Conservation (phyloP, 176 grass and related monocot species). For the Luzula sylvatica region DNA sequence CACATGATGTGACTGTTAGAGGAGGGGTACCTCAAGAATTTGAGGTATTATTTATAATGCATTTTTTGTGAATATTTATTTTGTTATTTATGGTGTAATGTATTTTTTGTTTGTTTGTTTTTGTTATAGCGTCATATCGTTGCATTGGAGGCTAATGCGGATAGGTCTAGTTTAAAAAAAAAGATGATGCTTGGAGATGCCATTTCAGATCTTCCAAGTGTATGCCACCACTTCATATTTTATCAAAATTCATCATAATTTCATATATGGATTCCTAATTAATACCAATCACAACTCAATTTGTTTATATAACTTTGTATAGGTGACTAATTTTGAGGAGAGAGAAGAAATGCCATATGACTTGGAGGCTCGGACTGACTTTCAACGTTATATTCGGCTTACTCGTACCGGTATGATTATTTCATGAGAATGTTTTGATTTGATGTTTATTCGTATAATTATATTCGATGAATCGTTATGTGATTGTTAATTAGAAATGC, state of each 20-base stretch:
- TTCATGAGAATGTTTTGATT: neutral
- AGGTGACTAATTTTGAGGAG: constrained; percentile 59
- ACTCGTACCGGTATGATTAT: constrained; percentile 26
- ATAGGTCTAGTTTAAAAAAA: constrained; percentile 30
- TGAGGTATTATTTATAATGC: constrained; percentile 28
- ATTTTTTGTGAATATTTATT: neutral
- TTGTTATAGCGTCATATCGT: constrained; percentile 60
- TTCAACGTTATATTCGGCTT: constrained; percentile 62
- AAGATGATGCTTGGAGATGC: constrained; percentile 60
- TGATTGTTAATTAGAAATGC: constrained; percentile 28
- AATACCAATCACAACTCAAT: neutral
- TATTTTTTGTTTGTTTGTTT: neutral
- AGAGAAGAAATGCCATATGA: constrained; percentile 43
- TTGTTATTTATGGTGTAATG: neutral
- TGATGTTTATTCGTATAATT: neutral
- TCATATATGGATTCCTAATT: neutral
- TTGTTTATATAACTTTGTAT: neutral
- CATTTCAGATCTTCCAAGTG: constrained; percentile 70
- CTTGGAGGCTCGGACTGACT: constrained; percentile 30
- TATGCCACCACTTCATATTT: constrained; percentile 5
- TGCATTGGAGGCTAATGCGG: constrained; percentile 57
- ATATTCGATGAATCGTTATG: neutral
- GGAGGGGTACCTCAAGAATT: constrained; percentile 58
- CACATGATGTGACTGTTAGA: constrained; percentile 60
- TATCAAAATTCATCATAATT: too few relatives aligned